These are phyloP conservation scores for Coemansia sp. DNA, from an alignment of 192 early-diverging fungal genomes.

Conservation along the genomic window DNA sequence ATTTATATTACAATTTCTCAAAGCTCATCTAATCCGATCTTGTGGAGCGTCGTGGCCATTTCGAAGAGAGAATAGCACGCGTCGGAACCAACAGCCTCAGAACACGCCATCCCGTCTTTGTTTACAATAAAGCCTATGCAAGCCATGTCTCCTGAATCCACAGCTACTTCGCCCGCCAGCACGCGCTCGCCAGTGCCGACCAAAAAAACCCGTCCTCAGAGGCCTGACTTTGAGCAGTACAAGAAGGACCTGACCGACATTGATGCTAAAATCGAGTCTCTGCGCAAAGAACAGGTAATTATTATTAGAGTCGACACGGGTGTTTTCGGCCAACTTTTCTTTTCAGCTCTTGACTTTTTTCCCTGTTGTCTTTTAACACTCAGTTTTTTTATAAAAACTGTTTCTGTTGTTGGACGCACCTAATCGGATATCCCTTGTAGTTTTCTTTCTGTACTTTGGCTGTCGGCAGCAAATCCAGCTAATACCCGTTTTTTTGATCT, in stretches of 20 bases:
- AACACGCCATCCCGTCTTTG: not conserved
- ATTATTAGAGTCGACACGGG: not conserved
- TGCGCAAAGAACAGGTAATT: conserved; percentile 57
- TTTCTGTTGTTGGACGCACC: not conserved
- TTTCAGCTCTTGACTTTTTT: not conserved
- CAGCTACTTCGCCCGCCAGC: conserved; percentile 9
- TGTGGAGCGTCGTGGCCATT: not conserved
- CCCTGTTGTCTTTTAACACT: too few relatives aligned
- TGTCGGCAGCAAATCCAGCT: not conserved
- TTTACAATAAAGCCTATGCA: not conserved
- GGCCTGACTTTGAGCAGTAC: conserved; percentile 57
- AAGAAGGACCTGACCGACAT: conserved; percentile 55
- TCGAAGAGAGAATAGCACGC: not conserved
- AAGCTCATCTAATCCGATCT: not conserved
- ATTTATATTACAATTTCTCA: not conserved
- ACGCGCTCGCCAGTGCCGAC: conserved; percentile 10
- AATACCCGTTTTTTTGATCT: not conserved
- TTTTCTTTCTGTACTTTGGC: not conserved
- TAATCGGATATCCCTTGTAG: too few relatives aligned
- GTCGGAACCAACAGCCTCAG: not conserved
- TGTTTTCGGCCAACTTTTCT: not conserved
- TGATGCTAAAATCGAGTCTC: conserved; percentile 58
- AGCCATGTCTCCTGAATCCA: conserved; percentile 36
- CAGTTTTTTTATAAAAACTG: not conserved
- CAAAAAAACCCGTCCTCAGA: conserved; percentile 37